Percentiles rank a stretch among this genome's conserved stretches.
These are phyloP conservation scores for Pterocarpus santalinus DNA, from an alignment of 306 rosid species.

Conservation along the genomic window DNA sequence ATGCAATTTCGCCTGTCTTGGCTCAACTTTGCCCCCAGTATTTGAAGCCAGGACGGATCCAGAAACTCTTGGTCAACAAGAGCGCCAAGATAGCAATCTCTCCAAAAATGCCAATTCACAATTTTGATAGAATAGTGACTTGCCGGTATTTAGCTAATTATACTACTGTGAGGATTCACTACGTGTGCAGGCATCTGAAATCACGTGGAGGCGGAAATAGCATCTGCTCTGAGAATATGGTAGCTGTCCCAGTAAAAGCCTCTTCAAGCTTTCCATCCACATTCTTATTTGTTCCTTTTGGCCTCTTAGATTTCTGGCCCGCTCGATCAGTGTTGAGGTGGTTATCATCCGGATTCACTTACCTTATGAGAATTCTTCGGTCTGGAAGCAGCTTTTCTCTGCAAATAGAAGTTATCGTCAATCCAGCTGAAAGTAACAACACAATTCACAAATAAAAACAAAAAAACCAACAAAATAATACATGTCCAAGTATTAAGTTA, in stretches of 20 bases:
- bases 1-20: conserved; percentile 27
- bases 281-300: conserved; percentile 66
- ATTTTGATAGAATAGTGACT: not conserved
- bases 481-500: conserved; percentile 7
- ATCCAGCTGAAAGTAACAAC: conserved; percentile 9
- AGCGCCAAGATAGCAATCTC: conserved; percentile 5
- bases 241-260: conserved; percentile 47
- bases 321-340: conserved; percentile 51
- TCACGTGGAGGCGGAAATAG: conserved; percentile 40
- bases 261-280: conserved; percentile 66
- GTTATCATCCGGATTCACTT: conserved; percentile 55
- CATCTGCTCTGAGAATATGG: conserved; percentile 50
- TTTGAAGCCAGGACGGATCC: conserved; percentile 19
- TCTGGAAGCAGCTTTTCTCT: conserved; percentile 71
- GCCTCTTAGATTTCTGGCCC: conserved; percentile 64
- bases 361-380: conserved; percentile 54
- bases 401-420: conserved; percentile 45
- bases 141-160: not conserved
- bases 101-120: not conserved
- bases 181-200: conserved; percentile 5
- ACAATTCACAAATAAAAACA: not conserved
- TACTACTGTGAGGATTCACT: not conserved
- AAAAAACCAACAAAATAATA: conserved; percentile 21
- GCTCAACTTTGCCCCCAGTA: conserved; percentile 13
- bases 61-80: not conserved